These are phyloP conservation scores for Asterella californica DNA, from an alignment of 225 moss, liverwort and hornwort species.

Conservation along the genomic window DNA sequence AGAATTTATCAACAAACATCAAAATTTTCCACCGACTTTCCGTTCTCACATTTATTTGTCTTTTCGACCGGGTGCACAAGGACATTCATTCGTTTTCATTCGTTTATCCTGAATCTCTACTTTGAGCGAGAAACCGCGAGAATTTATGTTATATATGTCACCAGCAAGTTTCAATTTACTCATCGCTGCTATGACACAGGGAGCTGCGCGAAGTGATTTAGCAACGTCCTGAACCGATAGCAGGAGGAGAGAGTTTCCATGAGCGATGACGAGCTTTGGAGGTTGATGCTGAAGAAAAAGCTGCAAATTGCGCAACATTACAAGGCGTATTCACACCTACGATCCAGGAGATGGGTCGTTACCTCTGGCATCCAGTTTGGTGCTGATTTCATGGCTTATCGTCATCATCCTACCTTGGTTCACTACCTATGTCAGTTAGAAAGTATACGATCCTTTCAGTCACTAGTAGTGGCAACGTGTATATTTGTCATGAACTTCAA, in stretches of 20 bases:
- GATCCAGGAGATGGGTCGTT: too few relatives aligned
- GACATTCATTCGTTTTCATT: too few relatives aligned
- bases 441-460: too few relatives aligned
- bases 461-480: background rate
- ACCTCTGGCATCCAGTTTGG: too few relatives aligned
- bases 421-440: conserved; percentile 59
- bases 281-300: too few relatives aligned
- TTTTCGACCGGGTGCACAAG: too few relatives aligned
- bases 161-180: background rate
- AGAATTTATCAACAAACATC: conserved; percentile 44
- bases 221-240: background rate
- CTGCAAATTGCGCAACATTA: too few relatives aligned
- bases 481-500: background rate
- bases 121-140: too few relatives aligned
- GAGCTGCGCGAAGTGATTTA: background rate
- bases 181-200: background rate
- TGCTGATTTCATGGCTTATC: too few relatives aligned
- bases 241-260: conserved; percentile 56
- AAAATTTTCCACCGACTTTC: conserved; percentile 35
- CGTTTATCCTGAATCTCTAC: background rate
- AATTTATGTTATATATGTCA: too few relatives aligned
- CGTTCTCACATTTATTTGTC: too few relatives aligned
- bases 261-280: conserved; percentile 55
- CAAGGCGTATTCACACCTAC: too few relatives aligned
- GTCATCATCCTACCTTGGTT: conserved; percentile 86